Base-by-base conservation (phyloP, 768 basidiomycete genomes). In the Rhizopogon vulgaris region DNA sequence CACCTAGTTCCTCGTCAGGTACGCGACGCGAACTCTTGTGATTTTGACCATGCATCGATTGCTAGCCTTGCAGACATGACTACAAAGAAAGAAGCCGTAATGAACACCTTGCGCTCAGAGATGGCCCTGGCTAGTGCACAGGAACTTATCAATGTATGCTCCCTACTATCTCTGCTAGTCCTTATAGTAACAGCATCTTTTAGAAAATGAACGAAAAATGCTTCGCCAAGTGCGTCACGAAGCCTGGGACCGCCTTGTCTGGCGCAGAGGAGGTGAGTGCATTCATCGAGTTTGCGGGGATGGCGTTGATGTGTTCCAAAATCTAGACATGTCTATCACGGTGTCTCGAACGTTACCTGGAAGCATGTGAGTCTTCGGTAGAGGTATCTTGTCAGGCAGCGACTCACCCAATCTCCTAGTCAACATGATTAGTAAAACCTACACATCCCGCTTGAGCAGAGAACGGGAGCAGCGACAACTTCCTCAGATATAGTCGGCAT, bases 121-220 rank as follows among this genome's bases (percentile, higher is more conserved):
- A 72, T 92, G 53, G 85, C 80, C 6, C 71, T 88, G 11, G 76
- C 78, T 1, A 88, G 87, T 52, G 90, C 85, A 0, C 89, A 92
- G 63, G 86, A 89, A 58, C 80, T 93, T 45, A 84, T 93, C 66
- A 85, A 82, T 53, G 90, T 89, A 65, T 41, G 54, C 18, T 36
- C 41, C 43, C n/a, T 12, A 7, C 27, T 52, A 54, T 34, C 1
- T 2, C 45, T 34, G 8, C 30, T 10, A 9, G 45, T 46, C 14
- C 14, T 15, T 4, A 22, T 17, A 34, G 8, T 46, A 34, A 46
- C 30, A 22, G 9, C 8, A n/a, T 14, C 41, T 27, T 32, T 15
- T 60, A 92, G 89, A 90, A 85, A 82, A 77, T 83, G 12, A 86
- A 79, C 56, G 87, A 91, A 52, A 82, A 83, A 58, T 93, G 90